Percentiles rank a stretch among this genome's conserved stretches.
Evolutionary conservation across 306 rosid genomes (phyloP).

Genomic region (Luffa acutangula): DNA sequence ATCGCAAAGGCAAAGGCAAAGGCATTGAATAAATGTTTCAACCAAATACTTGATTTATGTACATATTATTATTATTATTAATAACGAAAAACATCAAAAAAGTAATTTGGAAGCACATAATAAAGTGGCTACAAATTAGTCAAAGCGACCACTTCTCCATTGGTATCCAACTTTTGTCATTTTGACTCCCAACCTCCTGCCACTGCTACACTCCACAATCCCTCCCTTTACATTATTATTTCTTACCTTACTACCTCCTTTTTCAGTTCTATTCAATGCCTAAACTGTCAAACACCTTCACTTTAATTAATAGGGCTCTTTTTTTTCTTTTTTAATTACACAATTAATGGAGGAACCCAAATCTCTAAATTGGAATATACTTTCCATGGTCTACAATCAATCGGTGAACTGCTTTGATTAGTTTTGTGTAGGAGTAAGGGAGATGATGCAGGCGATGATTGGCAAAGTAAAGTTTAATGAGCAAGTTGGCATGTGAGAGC

Average conservation of each 20-base stretch:
- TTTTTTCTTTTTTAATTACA: background rate
- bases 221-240: background rate
- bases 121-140: background rate
- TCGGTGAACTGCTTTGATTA: too few species aligned
- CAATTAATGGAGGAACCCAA: background rate
- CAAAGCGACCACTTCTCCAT: background rate
- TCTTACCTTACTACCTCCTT: background rate
- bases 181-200: background rate
- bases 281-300: too few species aligned
- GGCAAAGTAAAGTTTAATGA: background rate
- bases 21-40: background rate
- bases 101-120: constrained; percentile 3
- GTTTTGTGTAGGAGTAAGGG: background rate
- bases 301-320: background rate
- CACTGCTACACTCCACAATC: background rate
- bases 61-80: too few species aligned
- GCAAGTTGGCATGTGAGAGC: constrained; percentile 37
- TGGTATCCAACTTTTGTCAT: background rate
- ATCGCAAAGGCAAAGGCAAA: background rate
- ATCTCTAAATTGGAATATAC: background rate
- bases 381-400: background rate
- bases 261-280: background rate
- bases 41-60: background rate
- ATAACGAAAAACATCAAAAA: background rate
- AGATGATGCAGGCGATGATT: constrained; percentile 13